Percentiles rank a stretch among this genome's conserved stretches.
Evolutionary conservation across 495 filamentous ascomycete species (phyloP).

Genomic region (Talaromyces adpressus): DNA sequence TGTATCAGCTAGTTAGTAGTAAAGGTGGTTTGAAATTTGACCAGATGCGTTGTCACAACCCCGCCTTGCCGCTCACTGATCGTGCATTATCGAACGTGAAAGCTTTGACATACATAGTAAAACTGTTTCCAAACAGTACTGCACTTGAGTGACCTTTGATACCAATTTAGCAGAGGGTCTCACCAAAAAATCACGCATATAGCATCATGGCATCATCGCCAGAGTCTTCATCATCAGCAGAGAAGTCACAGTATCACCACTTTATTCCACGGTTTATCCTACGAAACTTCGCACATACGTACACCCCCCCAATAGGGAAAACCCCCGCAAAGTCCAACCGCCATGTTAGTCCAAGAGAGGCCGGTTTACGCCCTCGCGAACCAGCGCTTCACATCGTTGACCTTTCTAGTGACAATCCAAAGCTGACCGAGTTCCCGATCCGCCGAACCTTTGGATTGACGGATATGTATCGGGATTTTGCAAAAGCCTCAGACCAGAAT

Average conservation of each 20-base stretch:
- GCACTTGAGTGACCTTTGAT: too few relatives aligned
- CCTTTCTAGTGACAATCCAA: slow-evolving; percentile 5
- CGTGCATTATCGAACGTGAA: too few relatives aligned
- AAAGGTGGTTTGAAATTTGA: too few relatives aligned
- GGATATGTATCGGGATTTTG: slow-evolving; percentile 37
- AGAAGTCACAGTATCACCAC: slow-evolving; percentile 30
- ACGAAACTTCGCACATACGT: slow-evolving; percentile 30
- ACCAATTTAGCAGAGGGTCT: too few relatives aligned
- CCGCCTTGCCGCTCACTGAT: too few relatives aligned
- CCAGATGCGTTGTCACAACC: too few relatives aligned
- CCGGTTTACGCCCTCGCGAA: too few relatives aligned
- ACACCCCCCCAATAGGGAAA: too few relatives aligned
- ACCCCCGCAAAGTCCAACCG: slow-evolving; percentile 1
- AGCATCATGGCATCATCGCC: not conserved
- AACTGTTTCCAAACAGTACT: too few relatives aligned
- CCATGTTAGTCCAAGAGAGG: not conserved
- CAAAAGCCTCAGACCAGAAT: slow-evolving; percentile 14
- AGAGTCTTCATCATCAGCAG: not conserved
- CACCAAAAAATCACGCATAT: too few relatives aligned
- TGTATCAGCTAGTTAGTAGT: too few relatives aligned
- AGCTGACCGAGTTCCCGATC: slow-evolving; percentile 14
- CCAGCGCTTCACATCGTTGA: slow-evolving; percentile 12
- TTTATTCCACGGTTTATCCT: slow-evolving; percentile 43
- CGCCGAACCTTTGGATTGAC: slow-evolving; percentile 27
- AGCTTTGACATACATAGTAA: too few relatives aligned